These are phyloP conservation scores for Talaromyces rugulosus DNA, from an alignment of 2,329 filamentous ascomycete species.

Conservation along the genomic window DNA sequence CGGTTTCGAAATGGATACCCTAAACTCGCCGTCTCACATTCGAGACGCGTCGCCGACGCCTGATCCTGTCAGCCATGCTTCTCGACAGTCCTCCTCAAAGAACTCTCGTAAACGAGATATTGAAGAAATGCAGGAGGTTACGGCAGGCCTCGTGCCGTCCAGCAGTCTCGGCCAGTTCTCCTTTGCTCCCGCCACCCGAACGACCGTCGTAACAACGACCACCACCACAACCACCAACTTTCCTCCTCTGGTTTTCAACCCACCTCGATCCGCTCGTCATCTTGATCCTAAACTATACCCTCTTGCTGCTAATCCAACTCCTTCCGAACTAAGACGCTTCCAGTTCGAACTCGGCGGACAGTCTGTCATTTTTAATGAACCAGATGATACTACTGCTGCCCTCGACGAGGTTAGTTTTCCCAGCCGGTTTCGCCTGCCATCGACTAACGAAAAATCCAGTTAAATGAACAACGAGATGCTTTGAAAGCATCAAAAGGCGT, in stretches of 20 bases:
- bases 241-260: constrained; percentile 75
- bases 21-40: constrained; percentile 9
- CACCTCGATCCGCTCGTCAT: constrained; percentile 64
- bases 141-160: constrained; percentile 20
- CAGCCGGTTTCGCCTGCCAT: neutral
- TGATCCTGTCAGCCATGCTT: constrained; percentile 4
- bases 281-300: constrained; percentile 89
- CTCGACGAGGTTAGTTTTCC: constrained; percentile 48
- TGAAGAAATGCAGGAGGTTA: constrained; percentile 23
- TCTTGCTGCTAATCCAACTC: constrained; percentile 76
- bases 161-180: constrained; percentile 56
- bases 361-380: constrained; percentile 59
- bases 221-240: constrained; percentile 80
- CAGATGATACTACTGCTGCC: constrained; percentile 53
- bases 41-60: constrained; percentile 15
- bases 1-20: constrained; percentile 5
- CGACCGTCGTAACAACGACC: constrained; percentile 76
- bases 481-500: constrained; percentile 46
- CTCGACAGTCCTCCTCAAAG: constrained; percentile 9
- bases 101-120: constrained; percentile 23
- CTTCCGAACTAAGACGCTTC: constrained; percentile 71
- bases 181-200: constrained; percentile 60
- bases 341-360: constrained; percentile 65
- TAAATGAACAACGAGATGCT: constrained; percentile 41
- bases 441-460: constrained; percentile 25